A percentile compares a stretch with the other conserved stretches of the same genome.
phyloP scores from a whole-genome alignment of 257 asterid genomes.

The Primulina huaijiensis region DNA sequence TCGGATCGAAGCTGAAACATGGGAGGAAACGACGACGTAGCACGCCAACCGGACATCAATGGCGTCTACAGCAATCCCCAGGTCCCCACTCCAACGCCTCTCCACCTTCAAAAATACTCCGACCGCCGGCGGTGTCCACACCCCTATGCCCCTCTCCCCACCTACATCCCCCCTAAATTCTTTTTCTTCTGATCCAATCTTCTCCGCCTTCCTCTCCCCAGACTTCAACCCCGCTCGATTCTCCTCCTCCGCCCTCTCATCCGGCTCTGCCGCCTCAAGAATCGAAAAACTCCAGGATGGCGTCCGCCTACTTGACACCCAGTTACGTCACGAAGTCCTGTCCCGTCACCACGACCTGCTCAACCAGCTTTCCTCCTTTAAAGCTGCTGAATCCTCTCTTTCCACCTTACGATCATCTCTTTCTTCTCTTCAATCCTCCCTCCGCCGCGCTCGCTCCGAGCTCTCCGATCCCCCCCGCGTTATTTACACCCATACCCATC shows the following conservation, averaged over 20 bases:
- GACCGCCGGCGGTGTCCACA: slow-evolving; percentile 23
- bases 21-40: neutral
- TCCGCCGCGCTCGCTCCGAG: slow-evolving; percentile 68
- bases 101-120: slow-evolving; percentile 57
- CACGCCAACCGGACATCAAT: slow-evolving; percentile 24
- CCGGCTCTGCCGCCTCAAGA: slow-evolving; percentile 93
- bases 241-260: slow-evolving; percentile 95
- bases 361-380: slow-evolving; percentile 76
- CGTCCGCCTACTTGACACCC: slow-evolving; percentile 72
- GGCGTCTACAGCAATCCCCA: slow-evolving; percentile 60
- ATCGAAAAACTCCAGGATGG: slow-evolving; percentile 90
- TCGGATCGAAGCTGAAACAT: neutral
- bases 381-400: slow-evolving; percentile 70
- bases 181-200: slow-evolving; percentile 80
- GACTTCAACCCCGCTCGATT: slow-evolving; percentile 80
- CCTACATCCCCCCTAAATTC: slow-evolving; percentile 41
- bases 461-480: slow-evolving; percentile 78
- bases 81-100: slow-evolving; percentile 82
- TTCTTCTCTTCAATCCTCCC: slow-evolving; percentile 70
- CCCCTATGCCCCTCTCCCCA: slow-evolving; percentile 31
- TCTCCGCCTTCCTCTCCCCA: slow-evolving; percentile 79
- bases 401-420: slow-evolving; percentile 72
- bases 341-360: slow-evolving; percentile 82
- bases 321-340: slow-evolving; percentile 85
- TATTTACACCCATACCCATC: slow-evolving; percentile 61